Evolutionary conservation across 2,329 filamentous ascomycete species (phyloP).

Genomic region (Eutypa lata): DNA sequence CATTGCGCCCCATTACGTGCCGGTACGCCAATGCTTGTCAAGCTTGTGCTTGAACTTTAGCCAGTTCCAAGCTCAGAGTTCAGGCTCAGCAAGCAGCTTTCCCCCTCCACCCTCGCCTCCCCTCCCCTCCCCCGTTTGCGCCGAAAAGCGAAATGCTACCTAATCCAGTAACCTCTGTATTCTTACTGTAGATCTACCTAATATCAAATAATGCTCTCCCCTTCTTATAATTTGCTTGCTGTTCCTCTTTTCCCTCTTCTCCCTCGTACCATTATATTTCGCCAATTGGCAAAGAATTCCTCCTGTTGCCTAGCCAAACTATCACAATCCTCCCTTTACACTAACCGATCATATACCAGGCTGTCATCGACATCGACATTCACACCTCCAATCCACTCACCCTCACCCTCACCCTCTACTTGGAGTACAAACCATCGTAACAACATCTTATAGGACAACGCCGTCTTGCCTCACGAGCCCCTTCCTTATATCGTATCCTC

Average conservation of each 20-base stretch:
- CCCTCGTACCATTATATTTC: background rate
- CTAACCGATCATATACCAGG: background rate
- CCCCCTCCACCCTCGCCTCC: no score
- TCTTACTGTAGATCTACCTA: background rate
- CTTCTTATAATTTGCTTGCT: background rate
- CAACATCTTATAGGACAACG: conserved; percentile 21
- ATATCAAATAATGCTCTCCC: background rate
- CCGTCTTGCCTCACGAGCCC: conserved; percentile 20
- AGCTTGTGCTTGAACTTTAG: no score
- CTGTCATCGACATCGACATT: background rate
- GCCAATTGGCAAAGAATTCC: background rate
- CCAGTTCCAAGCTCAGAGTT: no score
- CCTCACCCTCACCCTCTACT: conserved; percentile 11
- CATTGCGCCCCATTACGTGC: no score
- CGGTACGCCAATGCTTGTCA: no score
- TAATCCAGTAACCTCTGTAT: background rate
- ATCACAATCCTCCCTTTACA: background rate
- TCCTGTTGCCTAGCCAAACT: background rate
- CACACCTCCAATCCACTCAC: background rate
- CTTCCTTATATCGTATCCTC: conserved; percentile 4
- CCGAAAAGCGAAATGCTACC: no score
- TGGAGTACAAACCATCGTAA: conserved; percentile 6
- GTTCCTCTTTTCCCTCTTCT: background rate
- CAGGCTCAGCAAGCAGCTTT: no score
- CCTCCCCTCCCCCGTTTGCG: no score